phyloP scores from a whole-genome alignment of 139 green algal species.

The Coccomyxa sp. region DNA sequence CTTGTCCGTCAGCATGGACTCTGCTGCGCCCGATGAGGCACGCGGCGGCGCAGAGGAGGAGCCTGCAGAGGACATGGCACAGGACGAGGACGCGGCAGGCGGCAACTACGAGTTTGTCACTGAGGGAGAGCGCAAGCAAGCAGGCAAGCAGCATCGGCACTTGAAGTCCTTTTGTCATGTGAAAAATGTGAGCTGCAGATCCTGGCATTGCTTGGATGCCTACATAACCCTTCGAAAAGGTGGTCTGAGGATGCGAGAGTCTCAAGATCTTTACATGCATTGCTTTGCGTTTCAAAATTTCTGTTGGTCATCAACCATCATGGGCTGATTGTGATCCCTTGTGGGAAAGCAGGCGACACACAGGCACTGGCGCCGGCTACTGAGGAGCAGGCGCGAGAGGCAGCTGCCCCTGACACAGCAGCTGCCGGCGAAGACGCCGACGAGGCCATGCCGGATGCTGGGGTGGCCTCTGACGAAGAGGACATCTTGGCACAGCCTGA shows the following conservation, averaged over 20 bases:
- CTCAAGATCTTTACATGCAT: no score
- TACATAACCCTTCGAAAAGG: no score
- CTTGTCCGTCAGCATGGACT: constrained; percentile 43
- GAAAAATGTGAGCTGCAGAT: no score
- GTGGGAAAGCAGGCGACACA: constrained; percentile 17
- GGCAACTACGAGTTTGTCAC: constrained; percentile 59
- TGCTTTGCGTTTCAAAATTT: no score
- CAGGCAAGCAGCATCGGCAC: constrained; percentile 16
- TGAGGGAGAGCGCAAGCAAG: constrained; percentile 26
- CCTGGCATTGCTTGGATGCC: no score
- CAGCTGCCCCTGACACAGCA: constrained; percentile 3
- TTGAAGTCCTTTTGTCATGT: no score
- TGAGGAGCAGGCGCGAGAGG: constrained; percentile 74
- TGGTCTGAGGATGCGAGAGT: no score
- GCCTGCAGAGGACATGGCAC: constrained; percentile 14
- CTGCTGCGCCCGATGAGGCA: constrained; percentile 29
- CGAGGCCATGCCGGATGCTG: constrained; percentile 22
- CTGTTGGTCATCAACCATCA: no score
- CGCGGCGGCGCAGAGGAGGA: constrained; percentile 17
- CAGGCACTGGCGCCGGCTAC: constrained; percentile 81
- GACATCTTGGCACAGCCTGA: constrained; percentile 4
- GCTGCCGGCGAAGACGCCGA: constrained; percentile 16
- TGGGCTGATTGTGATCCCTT: no score
- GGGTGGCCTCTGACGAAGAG: constrained; percentile 8
- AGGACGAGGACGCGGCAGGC: constrained; percentile 15